These are phyloP conservation scores for Creolimax fragrantissima DNA, from an alignment of 78 protist species.

Conservation along the genomic window DNA sequence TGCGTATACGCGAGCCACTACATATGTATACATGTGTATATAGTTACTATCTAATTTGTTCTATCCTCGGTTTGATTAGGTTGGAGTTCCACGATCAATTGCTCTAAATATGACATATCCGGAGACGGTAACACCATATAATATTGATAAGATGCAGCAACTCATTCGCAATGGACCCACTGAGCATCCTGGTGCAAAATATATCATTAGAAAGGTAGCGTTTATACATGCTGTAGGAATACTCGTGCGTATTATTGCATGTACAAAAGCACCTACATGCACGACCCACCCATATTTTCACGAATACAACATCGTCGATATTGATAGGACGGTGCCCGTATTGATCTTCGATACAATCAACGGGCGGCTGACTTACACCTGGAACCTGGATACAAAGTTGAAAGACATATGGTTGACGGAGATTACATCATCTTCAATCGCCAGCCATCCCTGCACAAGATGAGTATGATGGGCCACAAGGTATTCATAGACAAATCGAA, in stretches of 20 bases:
- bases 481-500: background rate
- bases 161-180: constrained; percentile 80
- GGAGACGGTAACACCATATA: constrained; percentile 91
- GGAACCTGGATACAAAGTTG: constrained; percentile 76
- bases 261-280: too few species aligned
- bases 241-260: too few species aligned
- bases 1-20: too few species aligned
- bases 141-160: constrained; percentile 71
- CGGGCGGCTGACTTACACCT: constrained; percentile 43
- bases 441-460: constrained; percentile 98
- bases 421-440: constrained; percentile 96
- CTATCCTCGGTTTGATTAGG: too few species aligned
- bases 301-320: background rate
- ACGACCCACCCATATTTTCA: background rate
- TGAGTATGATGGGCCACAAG: constrained; percentile 99
- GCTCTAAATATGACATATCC: constrained; percentile 93
- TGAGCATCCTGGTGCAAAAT: constrained; percentile 71
- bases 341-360: constrained; percentile 63
- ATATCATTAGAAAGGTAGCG: constrained; percentile 38
- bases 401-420: constrained; percentile 88
- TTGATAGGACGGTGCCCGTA: constrained; percentile 70
- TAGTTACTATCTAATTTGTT: too few species aligned
- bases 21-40: background rate
- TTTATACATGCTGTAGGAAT: too few species aligned
- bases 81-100: constrained; percentile 97